These are phyloP conservation scores for Fusarium agapanthi DNA, from an alignment of 2,329 filamentous ascomycete species.

Conservation along the genomic window DNA sequence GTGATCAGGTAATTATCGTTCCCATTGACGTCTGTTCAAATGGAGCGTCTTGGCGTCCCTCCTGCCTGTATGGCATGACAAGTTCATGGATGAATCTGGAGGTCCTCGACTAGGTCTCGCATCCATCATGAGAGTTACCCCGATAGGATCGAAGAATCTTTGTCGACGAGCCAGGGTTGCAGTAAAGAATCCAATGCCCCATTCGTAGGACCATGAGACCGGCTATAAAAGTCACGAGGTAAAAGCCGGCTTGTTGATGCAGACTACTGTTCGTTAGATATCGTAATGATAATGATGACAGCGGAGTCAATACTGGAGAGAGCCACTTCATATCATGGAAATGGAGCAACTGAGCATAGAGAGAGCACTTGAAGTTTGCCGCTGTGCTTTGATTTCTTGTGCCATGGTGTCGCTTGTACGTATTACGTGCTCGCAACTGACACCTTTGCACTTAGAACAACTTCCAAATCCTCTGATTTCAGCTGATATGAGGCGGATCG, in stretches of 20 bases:
- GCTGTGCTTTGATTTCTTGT: not conserved
- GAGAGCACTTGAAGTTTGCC: not conserved
- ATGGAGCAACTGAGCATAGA: slow-evolving; percentile 24
- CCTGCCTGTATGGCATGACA: not conserved
- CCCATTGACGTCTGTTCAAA: not conserved
- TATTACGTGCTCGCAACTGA: not conserved
- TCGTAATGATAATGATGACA: not conserved
- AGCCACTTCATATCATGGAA: slow-evolving; percentile 18
- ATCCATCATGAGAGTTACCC: not conserved
- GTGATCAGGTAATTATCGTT: slow-evolving; percentile 15
- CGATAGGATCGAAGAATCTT: not conserved
- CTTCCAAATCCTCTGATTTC: not conserved
- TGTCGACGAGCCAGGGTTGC: not conserved
- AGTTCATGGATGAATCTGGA: not conserved
- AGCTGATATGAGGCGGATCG: slow-evolving; percentile 4
- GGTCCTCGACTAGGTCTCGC: not conserved
- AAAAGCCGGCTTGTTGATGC: not conserved
- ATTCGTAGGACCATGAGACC: not conserved
- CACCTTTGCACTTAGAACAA: not conserved
- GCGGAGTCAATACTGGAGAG: slow-evolving; percentile 17
- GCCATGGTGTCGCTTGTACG: not conserved
- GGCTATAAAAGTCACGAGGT: not conserved
- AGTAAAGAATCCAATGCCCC: not conserved
- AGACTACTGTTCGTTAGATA: not conserved
- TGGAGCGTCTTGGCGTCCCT: not conserved